Evolutionary conservation across 2,329 filamentous ascomycete genomes (phyloP), one percentile per base, ranked within the genome.

Genomic region (Neoarthrinium moseri): DNA sequence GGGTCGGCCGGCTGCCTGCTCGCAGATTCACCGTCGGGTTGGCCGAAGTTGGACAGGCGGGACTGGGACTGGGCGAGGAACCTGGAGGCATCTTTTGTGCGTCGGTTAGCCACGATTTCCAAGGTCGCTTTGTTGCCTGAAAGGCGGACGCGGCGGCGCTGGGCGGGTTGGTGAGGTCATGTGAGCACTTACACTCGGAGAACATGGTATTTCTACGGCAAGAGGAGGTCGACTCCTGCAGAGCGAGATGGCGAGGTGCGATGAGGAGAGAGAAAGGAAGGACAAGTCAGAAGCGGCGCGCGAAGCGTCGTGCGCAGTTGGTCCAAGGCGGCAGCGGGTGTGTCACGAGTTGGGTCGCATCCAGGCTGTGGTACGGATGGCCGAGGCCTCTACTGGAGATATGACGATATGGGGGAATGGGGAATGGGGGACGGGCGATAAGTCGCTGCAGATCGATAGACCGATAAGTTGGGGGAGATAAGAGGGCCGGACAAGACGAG

Each of bases 41-140:
- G 81, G 70, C 74, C 80, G 43, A 91, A 83, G 65, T 74, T 83
- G 56, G 87, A 89, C 60, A 97, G 76, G 52, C 90, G 86, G 51
- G 91, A 95, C 75, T 96, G 91, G 56, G 91, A 96, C 80, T 97
- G 94, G 51, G 91, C 89, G 59, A 99, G 83, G 67, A 99, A 99
- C 58, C 86, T 87, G 56, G 92, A 97, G 61, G 94, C 94, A 85
- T 97, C 94, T 18, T 38, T 27, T 23, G 15, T 43, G 37, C 30
- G 21, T 38, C 18, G 13, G 26, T 27, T 20, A 45, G n/a, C n/a
- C n/a, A n/a, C n/a, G n/a, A n/a, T n/a, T n/a, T n/a, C n/a, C n/a
- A n/a, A n/a, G n/a, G n/a, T n/a, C n/a, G n/a, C n/a, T n/a, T n/a
- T n/a, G n/a, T n/a, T n/a, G n/a, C n/a, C n/a, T n/a, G n/a, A n/a